Evolutionary conservation across 2,329 filamentous ascomycete genomes (phyloP).

Genomic region (Fusarium pseudonygamai): DNA sequence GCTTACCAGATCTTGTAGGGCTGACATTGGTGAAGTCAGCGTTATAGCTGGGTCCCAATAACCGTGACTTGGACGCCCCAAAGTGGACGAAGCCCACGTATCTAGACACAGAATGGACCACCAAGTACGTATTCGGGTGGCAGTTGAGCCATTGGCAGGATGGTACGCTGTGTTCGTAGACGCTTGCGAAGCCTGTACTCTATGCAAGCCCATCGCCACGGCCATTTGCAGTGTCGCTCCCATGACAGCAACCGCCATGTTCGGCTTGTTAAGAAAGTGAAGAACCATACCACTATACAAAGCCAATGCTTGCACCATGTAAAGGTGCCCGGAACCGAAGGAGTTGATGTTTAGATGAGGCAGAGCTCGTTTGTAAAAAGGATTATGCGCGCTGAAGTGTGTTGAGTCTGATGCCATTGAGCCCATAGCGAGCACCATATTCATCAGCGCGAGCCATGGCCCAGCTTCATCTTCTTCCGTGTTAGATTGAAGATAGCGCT

Average conservation of each 20-base stretch:
- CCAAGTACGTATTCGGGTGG: not conserved
- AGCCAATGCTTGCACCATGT: not conserved
- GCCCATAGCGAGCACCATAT: not conserved
- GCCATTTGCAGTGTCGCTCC: not conserved
- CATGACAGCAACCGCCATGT: not conserved
- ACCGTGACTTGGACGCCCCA: not conserved
- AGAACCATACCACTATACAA: not conserved
- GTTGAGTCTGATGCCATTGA: not conserved
- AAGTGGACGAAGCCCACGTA: not conserved
- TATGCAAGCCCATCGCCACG: not conserved
- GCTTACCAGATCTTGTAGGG: not conserved
- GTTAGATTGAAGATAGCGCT: not conserved
- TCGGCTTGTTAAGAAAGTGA: not conserved
- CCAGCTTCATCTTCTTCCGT: not conserved
- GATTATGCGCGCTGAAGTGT: not conserved
- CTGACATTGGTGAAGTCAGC: not conserved
- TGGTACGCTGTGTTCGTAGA: not conserved
- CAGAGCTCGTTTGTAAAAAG: not conserved
- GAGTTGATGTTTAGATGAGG: not conserved
- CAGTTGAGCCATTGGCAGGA: not conserved
- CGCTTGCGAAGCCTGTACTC: accelerated
- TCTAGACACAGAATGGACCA: not conserved
- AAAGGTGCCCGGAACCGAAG: accelerated
- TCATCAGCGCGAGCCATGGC: not conserved
- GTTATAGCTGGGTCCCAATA: not conserved